These are phyloP conservation scores for Oropetium thomaeum DNA, from an alignment of 176 grass and related monocot genomes.

Conservation along the genomic window DNA sequence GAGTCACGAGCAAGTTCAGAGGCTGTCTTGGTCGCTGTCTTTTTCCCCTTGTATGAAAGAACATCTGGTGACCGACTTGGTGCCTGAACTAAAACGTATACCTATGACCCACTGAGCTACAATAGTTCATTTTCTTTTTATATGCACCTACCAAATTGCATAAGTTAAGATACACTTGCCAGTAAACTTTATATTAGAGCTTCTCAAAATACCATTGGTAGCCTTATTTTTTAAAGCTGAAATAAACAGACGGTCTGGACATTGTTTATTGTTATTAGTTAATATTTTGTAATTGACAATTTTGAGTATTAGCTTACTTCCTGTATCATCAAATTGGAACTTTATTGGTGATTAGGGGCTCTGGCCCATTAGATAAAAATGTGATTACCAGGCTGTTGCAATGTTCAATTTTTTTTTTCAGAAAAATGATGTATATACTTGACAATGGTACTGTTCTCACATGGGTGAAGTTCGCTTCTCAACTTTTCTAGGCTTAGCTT, in stretches of 20 bases:
- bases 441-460: not conserved
- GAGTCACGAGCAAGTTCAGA: not conserved
- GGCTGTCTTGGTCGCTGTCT: not conserved
- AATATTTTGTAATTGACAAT: constrained; percentile 13
- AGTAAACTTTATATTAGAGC: not conserved
- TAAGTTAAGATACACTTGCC: not conserved
- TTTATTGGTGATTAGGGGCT: not conserved
- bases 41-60: not conserved
- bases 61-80: too few relatives aligned
- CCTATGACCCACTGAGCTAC: too few relatives aligned
- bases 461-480: not conserved
- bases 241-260: not conserved
- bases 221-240: not conserved
- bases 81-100: too few relatives aligned
- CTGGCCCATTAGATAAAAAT: not conserved
- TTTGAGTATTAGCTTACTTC: not conserved
- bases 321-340: not conserved
- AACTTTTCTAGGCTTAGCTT: not conserved
- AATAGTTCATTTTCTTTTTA: not conserved
- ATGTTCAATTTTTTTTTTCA: not conserved
- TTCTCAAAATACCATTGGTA: not conserved
- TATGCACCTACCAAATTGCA: not conserved
- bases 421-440: not conserved
- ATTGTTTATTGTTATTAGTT: not conserved
- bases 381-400: not conserved